A percentile compares a stretch with the other conserved stretches of the same genome.
phyloP scores from a whole-genome alignment of 768 basidiomycete species.

The Dentipellis sp. region DNA sequence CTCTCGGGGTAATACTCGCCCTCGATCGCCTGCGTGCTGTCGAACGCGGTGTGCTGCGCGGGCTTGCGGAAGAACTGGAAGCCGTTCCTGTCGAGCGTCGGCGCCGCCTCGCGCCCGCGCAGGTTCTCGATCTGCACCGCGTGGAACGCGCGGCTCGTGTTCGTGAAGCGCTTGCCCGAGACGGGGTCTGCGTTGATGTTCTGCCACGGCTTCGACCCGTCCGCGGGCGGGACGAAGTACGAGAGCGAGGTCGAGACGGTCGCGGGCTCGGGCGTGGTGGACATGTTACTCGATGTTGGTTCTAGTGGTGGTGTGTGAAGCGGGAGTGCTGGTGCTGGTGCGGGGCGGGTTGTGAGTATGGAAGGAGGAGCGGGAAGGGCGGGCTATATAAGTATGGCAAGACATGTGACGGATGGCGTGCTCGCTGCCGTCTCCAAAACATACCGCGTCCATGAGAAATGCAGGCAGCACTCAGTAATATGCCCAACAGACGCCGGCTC shows the following conservation, averaged over 20 bases:
- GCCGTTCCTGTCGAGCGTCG: conserved; percentile 39
- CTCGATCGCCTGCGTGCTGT: conserved; percentile 40
- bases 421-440: no score
- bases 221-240: conserved; percentile 17
- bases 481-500: no score
- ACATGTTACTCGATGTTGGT: background rate
- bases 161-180: conserved; percentile 25
- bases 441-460: no score
- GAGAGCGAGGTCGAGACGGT: conserved; percentile 9
- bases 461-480: no score
- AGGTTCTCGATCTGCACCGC: conserved; percentile 39
- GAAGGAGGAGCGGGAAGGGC: no score
- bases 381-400: no score
- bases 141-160: conserved; percentile 25
- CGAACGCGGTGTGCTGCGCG: conserved; percentile 38
- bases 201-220: conserved; percentile 20
- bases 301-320: background rate
- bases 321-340: no score
- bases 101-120: conserved; percentile 37
- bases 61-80: conserved; percentile 36
- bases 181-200: conserved; percentile 18
- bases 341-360: no score
- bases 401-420: no score
- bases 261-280: background rate
- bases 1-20: conserved; percentile 55